Base-by-base conservation (phyloP, 2,329 filamentous ascomycete genomes). In the Hypomyces rosellus region DNA sequence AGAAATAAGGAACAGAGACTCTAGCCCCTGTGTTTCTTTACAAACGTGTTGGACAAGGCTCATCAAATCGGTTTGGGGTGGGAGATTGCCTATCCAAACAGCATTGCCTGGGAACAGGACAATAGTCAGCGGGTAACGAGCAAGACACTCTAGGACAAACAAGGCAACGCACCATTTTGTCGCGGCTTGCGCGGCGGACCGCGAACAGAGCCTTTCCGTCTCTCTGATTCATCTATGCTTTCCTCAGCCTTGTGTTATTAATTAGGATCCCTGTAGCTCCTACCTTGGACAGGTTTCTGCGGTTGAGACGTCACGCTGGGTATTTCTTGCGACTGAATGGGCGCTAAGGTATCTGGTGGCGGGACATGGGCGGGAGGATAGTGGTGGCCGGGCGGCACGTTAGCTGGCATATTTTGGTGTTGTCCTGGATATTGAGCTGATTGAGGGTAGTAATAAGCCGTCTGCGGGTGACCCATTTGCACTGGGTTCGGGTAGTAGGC, bases 61-160 rank as follows among this genome's bases (percentile, higher is more conserved):
- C 68, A 89, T 84, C 12, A 97, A 76, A 38, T 85, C 85, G 1
- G 90, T 87, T 45, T 89, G 86, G 1, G 89, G 87, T 4, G 92
- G 91, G 0, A 97, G 74, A 63, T 97, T 97, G 38, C 93, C 93
- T 25, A 97, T 89, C 92, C 93, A 97, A 16, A 97, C 83, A 1
- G 92, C 92, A 65, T 96, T 88, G 1, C 91, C 92, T 74, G 52
- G 42, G 30, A 40, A 7, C 40, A 14, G 33, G 5, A 34, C 12
- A 33, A 34, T 5, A 9, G 15, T 42, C 13, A 42, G 20, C 14
- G 40, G 14, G 25, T 11, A 30, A 30, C 6, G 25, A 11, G 25
- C 25, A 18, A 20, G 20, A 25, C 20, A 30, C 16, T 34, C 33
- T 3, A n/a, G 16, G 22, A 34, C 18, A 13, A 13, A 15, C n/a